Evolutionary conservation across 805 yeast genomes (phyloP).

Genomic region (Metschnikowia corniflorae): DNA sequence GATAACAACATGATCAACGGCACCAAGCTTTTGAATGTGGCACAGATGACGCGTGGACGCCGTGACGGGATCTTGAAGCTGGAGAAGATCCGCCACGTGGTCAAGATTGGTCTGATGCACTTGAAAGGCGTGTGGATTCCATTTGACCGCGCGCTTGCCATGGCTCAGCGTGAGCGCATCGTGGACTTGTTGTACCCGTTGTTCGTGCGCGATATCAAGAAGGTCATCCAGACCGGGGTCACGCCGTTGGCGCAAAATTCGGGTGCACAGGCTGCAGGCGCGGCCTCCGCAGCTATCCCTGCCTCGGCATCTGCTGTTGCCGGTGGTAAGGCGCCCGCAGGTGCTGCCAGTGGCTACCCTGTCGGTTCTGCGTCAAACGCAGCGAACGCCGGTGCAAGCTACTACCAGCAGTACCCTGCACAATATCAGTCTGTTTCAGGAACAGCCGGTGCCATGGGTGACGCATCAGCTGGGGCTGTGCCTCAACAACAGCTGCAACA

Average conservation of each 20-base stretch:
- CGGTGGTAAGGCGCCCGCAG: slow-evolving; percentile 5
- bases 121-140: slow-evolving; percentile 91
- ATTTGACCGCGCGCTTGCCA: slow-evolving; percentile 73
- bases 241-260: slow-evolving; percentile 27
- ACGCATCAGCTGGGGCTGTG: slow-evolving; percentile 7
- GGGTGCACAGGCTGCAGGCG: slow-evolving; percentile 5
- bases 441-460: slow-evolving; percentile 6
- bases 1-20: slow-evolving; percentile 86
- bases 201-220: slow-evolving; percentile 65
- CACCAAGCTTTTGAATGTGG: slow-evolving; percentile 76
- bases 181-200: slow-evolving; percentile 30
- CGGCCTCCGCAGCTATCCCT: slow-evolving; percentile 9
- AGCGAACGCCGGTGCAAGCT: slow-evolving; percentile 8
- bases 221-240: slow-evolving; percentile 45
- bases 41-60: slow-evolving; percentile 84
- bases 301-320: slow-evolving; percentile 8
- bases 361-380: slow-evolving; percentile 4
- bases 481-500: slow-evolving; percentile 10
- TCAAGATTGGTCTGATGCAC: slow-evolving; percentile 84
- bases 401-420: slow-evolving; percentile 19
- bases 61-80: slow-evolving; percentile 80
- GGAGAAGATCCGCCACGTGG: slow-evolving; percentile 74
- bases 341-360: slow-evolving; percentile 8
- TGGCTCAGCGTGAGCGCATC: slow-evolving; percentile 76
- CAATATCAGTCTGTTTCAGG: slow-evolving; percentile 14